phyloP scores from a whole-genome alignment of 441 rosid species.

The Bruguiera hainesii region DNA sequence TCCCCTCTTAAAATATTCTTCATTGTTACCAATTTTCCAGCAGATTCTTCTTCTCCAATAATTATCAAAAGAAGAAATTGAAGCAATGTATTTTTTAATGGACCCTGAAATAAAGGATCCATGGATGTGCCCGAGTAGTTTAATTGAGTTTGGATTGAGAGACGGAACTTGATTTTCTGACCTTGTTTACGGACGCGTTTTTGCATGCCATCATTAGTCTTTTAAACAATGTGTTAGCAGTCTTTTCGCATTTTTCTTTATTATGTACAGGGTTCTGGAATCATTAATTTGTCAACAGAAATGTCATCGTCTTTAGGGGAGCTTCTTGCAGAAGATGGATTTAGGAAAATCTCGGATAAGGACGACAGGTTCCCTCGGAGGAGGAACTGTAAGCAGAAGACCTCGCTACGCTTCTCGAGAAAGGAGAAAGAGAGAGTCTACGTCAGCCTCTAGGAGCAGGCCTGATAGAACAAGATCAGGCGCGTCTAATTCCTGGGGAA shows the following conservation, averaged over 20 bases:
- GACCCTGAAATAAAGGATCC: not conserved
- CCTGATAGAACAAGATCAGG: conserved; percentile 44
- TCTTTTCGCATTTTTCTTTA: not conserved
- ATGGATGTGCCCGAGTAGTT: not conserved
- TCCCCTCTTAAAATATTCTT: no score
- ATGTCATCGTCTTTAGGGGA: conserved; percentile 62
- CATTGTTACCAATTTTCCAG: no score
- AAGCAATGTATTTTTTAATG: not conserved
- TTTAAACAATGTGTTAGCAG: not conserved
- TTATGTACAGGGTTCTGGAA: not conserved
- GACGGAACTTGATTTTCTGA: conserved; percentile 3
- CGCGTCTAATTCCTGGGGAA: conserved; percentile 23
- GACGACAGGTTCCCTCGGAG: conserved; percentile 34
- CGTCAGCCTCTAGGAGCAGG: conserved; percentile 24
- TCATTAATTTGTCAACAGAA: not conserved
- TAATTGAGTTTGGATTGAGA: conserved; percentile 6
- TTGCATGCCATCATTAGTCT: not conserved
- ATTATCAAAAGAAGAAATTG: not conserved
- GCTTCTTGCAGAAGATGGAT: conserved; percentile 64
- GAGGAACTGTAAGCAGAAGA: conserved; percentile 26
- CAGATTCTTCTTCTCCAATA: not conserved
- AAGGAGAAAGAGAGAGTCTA: conserved; percentile 25
- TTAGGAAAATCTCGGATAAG: conserved; percentile 33
- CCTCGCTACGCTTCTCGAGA: conserved; percentile 17
- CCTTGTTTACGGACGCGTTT: not conserved